Base-by-base conservation (phyloP, 2,329 filamentous ascomycete species). In the Aureobasidium sp. region DNA sequence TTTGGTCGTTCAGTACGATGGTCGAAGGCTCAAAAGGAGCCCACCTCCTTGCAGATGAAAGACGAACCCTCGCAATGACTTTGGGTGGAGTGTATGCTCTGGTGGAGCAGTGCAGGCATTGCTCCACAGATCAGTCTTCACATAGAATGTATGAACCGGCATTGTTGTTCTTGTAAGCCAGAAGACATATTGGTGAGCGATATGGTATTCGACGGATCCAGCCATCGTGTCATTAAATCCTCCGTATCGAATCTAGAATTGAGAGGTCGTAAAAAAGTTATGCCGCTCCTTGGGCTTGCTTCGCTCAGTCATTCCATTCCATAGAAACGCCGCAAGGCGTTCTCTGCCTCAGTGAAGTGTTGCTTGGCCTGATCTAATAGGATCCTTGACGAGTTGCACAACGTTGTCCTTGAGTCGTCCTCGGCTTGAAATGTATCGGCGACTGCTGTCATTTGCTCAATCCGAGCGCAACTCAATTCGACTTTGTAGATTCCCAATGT, bases 381-480 rank as follows among this genome's bases (percentile, higher is more conserved):
- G 1, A 34, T 51, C 25, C 29, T 39, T 12, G 55, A 15, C 29
- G 55, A 47, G 15, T 59, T 59, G 55, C 55, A 59, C 12, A 60
- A 36, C 20, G 25, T 51, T 22, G 34, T 12, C 22, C 15, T 39
- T 2, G 44, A 60, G 1, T 42, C 45, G 8, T 12, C 36, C 36
- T 60, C 45, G 34, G 45, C 17, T 15, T 49, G 36, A 3, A 60
- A 60, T 25, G 57, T 51, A n/a, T 60, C 45, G 57, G 44, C 20
- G n/a, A 60, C 45, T 17, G 45, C 44, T 31, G 57, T 60, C 25
- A 60, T 17, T 60, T 60, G 57, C 57, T 60, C 57, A 14, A 60
- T 60, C 9, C 45, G 31, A 27, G 45, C 45, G 25, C 57, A 60
- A 12, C 4, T 51, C 3, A 45, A 60, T 9, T 60, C 36, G 22